Evolutionary conservation across 1,284 basidiomycete genomes (phyloP).

Genomic region (Leucoagaricus sp.): DNA sequence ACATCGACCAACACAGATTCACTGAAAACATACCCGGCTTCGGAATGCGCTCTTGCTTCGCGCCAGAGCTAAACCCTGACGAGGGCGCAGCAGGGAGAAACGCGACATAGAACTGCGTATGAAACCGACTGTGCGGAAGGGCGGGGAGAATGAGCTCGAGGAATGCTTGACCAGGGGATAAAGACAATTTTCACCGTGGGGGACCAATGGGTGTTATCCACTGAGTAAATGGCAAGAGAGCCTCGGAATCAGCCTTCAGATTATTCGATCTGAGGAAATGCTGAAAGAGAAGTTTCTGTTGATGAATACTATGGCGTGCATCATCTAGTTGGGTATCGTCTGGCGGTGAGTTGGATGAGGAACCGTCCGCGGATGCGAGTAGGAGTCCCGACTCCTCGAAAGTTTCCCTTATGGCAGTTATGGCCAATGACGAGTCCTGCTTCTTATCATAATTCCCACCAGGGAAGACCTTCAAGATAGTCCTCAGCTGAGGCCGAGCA

Average conservation of each 20-base stretch:
- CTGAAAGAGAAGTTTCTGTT: constrained; percentile 49
- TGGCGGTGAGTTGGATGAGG: constrained; percentile 16
- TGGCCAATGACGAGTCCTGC: constrained; percentile 55
- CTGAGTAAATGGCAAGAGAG: constrained; percentile 64
- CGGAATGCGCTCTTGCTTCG: constrained; percentile 56
- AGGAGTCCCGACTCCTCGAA: constrained; percentile 74
- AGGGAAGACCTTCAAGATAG: constrained; percentile 61
- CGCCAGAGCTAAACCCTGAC: constrained; percentile 51
- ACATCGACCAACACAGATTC: not conserved
- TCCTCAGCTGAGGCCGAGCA: not conserved
- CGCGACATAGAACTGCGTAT: constrained; percentile 64
- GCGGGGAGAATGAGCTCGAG: too few species aligned
- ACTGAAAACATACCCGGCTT: constrained; percentile 44
- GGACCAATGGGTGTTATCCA: constrained; percentile 64
- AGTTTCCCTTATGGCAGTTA: constrained; percentile 71
- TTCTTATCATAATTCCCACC: constrained; percentile 65
- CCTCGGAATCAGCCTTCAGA: constrained; percentile 43
- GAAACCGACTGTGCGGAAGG: constrained; percentile 53
- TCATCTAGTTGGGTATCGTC: constrained; percentile 41
- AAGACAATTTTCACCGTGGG: constrained; percentile 50
- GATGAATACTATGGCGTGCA: constrained; percentile 58
- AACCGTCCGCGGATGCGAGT: constrained; percentile 43
- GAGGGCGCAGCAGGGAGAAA: constrained; percentile 51
- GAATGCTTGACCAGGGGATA: not conserved
- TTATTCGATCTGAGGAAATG: constrained; percentile 51